Conservation (phyloP, 345 rosid species). For the Stellera chamaejasme region DNA sequence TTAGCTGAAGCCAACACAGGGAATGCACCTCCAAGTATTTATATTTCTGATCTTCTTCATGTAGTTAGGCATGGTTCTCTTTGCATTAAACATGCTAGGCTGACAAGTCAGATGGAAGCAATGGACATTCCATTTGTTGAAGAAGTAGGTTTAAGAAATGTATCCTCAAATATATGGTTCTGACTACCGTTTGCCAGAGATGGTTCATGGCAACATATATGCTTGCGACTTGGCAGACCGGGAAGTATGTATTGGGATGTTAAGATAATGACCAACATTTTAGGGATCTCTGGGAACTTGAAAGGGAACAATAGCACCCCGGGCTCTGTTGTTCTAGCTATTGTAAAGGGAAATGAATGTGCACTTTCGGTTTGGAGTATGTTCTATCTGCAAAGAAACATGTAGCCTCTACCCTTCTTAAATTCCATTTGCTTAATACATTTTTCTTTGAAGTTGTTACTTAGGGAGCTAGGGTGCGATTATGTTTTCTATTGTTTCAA, state of each 20-base stretch:
- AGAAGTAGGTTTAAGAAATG: constrained; percentile 66
- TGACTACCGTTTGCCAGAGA: constrained; percentile 75
- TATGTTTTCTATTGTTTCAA: no score
- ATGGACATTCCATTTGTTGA: constrained; percentile 87
- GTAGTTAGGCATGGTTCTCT: no score
- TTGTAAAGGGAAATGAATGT: no score
- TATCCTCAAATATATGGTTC: constrained; percentile 92
- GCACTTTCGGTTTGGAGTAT: no score
- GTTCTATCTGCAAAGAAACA: no score
- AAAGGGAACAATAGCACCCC: constrained; percentile 70
- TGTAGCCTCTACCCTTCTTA: no score
- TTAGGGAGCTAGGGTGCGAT: no score
- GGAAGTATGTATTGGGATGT: constrained; percentile 99
- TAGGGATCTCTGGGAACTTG: constrained; percentile 95
- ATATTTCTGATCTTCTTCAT: no score
- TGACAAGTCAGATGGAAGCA: constrained; percentile 93
- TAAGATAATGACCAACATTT: constrained; percentile 93
- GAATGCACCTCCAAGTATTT: no score
- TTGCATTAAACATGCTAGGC: constrained; percentile 92
- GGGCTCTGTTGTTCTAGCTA: constrained; percentile 95
- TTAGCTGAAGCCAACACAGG: no score
- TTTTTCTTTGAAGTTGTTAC: no score
- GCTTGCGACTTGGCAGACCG: constrained; percentile 96
- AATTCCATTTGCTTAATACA: no score
- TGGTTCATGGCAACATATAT: constrained; percentile 86